Evolutionary conservation across 495 filamentous ascomycete species (phyloP).

Genomic region (Chaetomidium leptoderma): DNA sequence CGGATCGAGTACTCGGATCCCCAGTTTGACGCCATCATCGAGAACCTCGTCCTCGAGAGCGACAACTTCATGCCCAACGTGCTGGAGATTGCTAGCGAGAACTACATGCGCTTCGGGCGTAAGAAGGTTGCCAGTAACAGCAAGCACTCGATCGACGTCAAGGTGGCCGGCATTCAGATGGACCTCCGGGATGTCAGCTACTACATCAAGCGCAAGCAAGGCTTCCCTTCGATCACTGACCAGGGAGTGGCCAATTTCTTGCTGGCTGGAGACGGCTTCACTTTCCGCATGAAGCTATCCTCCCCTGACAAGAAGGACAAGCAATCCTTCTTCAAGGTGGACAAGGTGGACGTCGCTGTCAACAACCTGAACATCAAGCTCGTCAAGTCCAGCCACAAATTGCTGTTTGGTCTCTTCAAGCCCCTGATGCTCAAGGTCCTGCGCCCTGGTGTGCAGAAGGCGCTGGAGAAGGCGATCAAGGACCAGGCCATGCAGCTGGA

Average conservation of each 20-base stretch:
- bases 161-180: constrained; percentile 85
- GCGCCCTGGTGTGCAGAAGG: constrained; percentile 78
- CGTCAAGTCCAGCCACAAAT: constrained; percentile 90
- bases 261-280: constrained; percentile 81
- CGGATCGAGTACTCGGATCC: constrained; percentile 89
- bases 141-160: constrained; percentile 77
- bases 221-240: constrained; percentile 87
- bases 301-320: constrained; percentile 72
- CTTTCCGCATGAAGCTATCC: constrained; percentile 86
- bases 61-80: constrained; percentile 98
- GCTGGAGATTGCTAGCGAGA: constrained; percentile 83
- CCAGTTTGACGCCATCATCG: constrained; percentile 79
- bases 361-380: constrained; percentile 86
- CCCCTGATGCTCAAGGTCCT: constrained; percentile 79
- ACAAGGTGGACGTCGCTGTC: constrained; percentile 78
- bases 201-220: constrained; percentile 92
- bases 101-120: constrained; percentile 93
- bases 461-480: constrained; percentile 80
- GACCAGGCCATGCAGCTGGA: constrained; percentile 71
- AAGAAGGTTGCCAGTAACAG: constrained; percentile 70
- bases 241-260: constrained; percentile 86
- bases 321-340: constrained; percentile 87
- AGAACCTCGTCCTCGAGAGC: constrained; percentile 92
- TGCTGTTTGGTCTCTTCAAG: constrained; percentile 83
- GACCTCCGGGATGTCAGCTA: constrained; percentile 86